These are phyloP conservation scores for Xanthoconium separans DNA, from an alignment of 1,284 basidiomycete species.

Conservation along the genomic window DNA sequence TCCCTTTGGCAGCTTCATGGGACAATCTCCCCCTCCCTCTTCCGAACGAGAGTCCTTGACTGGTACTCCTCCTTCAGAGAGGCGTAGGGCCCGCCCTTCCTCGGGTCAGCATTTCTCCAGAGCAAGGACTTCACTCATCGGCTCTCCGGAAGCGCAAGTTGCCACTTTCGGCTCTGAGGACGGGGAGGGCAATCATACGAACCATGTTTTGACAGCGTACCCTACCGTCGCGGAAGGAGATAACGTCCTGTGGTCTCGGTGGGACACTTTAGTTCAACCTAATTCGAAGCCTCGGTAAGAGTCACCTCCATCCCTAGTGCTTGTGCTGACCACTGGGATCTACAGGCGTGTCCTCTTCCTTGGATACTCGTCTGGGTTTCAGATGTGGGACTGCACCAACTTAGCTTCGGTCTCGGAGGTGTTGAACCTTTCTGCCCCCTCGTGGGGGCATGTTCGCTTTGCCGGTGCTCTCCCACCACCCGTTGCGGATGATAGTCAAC, in stretches of 20 bases:
- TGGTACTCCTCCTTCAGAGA: conserved; percentile 6
- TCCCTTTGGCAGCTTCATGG: conserved; percentile 46
- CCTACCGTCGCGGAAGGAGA: conserved; percentile 35
- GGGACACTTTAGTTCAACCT: conserved; percentile 25
- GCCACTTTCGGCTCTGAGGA: conserved; percentile 25
- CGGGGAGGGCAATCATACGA: conserved; percentile 18
- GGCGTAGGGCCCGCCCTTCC: conserved; percentile 6
- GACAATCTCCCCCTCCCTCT: conserved; percentile 15
- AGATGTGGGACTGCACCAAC: conserved; percentile 69
- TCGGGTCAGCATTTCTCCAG: conserved; percentile 10
- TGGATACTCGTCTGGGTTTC: conserved; percentile 57
- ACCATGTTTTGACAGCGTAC: conserved; percentile 22
- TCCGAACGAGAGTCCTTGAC: conserved; percentile 10
- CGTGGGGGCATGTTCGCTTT: conserved; percentile 41
- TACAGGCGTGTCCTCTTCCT: conserved; percentile 56
- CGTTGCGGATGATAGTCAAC: conserved; percentile 27
- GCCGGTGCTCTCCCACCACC: conserved; percentile 47
- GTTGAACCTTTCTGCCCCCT: conserved; percentile 29
- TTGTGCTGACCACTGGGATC: neutral
- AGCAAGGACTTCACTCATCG: conserved; percentile 4
- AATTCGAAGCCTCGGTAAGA: conserved; percentile 21
- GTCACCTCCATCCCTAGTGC: neutral
- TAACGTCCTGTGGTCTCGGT: conserved; percentile 23
- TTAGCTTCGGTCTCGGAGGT: conserved; percentile 47
- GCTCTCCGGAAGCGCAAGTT: conserved; percentile 18